Evolutionary conservation across 371 early-diverging fungal species (phyloP), one percentile per base, ranked within the genome.

Genomic region (Saksenaea oblongispora): DNA sequence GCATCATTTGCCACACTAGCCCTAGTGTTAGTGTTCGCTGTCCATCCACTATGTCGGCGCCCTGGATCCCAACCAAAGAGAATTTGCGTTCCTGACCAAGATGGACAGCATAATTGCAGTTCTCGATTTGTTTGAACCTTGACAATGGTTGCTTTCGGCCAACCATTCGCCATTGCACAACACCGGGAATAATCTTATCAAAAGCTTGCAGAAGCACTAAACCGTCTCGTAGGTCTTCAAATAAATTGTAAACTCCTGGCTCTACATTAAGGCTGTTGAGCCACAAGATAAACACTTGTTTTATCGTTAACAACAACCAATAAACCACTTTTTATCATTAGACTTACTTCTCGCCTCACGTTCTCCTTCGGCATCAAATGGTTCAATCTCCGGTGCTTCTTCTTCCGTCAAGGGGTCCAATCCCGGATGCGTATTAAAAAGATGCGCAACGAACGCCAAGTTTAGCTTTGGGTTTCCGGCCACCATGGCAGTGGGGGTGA

Each of bases 1-100:
- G 88, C 97, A 96, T 96, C 78, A 96, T 80, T 80, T 96, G 96
- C 97, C 97, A 96, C 34, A 93, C 93, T 17, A 95, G 73, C 5
- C 79, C 86, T 34, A 96, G 80, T 15, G 93, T 94, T 37, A 96
- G 78, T 5, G 88, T 94, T 36, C 89, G 90, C 60, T 79, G 84
- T 24, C 96, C 96, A 64, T 96, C 96, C 17, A 89, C 88, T 61
- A 96, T 88, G 74, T 96, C 97, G 0, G 92, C 86, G 17, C 96
- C 96, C 70, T 93, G 94, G 69, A 96, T 94, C 54, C 92, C 94
- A 26, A 96, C 96, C 37, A 96, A 78, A 8, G 95, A 89, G 75
- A 94, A 96, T 47, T 83, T 81, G 55, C 90, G 74, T 34, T 80
- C 80, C 76, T 94, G 93, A 54, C 96, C 94, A 34, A 96, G 75